phyloP scores from a whole-genome alignment of 495 filamentous ascomycete species.

The Aspergillus mulundensis region DNA sequence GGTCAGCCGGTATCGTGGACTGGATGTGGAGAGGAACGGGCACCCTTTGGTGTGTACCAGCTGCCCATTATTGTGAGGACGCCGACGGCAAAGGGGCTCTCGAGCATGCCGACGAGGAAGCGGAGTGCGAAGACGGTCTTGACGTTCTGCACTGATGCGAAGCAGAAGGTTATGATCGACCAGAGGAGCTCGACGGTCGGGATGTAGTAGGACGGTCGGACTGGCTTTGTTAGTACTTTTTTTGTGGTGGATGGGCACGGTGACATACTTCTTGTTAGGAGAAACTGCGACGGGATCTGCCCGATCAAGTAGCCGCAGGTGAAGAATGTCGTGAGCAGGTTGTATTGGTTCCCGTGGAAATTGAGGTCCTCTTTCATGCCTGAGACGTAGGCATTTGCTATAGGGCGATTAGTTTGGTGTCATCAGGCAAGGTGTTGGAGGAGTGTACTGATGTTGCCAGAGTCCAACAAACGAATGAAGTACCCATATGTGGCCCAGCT shows the following conservation, averaged over 20 bases:
- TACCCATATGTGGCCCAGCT: constrained; percentile 7
- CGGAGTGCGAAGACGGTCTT: neutral
- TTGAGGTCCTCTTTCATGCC: constrained; percentile 8
- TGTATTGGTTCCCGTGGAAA: constrained; percentile 1
- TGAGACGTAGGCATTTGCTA: constrained; percentile 9
- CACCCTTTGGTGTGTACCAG: neutral
- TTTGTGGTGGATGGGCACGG: neutral
- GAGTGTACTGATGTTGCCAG: neutral
- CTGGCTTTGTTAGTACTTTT: neutral
- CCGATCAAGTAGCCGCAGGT: constrained; percentile 47
- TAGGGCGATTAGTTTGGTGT: no score
- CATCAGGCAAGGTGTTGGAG: no score
- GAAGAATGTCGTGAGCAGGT: constrained; percentile 9
- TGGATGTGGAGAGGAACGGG: no score
- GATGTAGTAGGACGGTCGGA: constrained; percentile 3
- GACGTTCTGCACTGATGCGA: constrained; percentile 1
- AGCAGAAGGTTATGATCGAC: constrained; percentile 4
- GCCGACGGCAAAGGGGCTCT: neutral
- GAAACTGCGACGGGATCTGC: constrained; percentile 46
- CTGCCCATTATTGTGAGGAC: neutral
- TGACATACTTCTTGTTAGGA: constrained; percentile 34
- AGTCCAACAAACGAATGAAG: constrained; percentile 1
- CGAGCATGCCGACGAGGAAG: constrained; percentile 1
- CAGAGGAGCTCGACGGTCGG: constrained; percentile 3
- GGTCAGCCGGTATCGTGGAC: no score